Conservation (phyloP, 306 rosid genomes). For the Acacia crassicarpa region DNA sequence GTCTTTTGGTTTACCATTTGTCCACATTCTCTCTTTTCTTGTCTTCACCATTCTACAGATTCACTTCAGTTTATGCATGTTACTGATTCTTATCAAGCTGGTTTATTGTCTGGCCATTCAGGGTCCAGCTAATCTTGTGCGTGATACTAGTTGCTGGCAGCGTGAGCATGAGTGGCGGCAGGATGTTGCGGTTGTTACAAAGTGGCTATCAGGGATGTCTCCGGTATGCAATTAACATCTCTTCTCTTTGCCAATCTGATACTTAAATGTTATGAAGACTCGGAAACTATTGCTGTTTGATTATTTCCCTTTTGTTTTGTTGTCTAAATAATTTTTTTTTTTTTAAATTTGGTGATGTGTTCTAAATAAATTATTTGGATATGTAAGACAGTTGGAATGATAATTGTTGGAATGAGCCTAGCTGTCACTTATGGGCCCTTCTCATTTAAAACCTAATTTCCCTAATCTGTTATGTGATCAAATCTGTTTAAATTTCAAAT, state of each 20-base stretch:
- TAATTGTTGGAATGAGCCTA: too few species aligned
- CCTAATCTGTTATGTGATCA: too few species aligned
- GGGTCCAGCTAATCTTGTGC: conserved; percentile 92
- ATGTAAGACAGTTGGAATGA: too few species aligned
- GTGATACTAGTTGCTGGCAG: conserved; percentile 87
- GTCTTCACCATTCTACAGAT: conserved; percentile 14
- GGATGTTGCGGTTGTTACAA: conserved; percentile 98
- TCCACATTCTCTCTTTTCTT: background rate
- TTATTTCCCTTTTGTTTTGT: background rate
- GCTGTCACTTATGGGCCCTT: too few species aligned
- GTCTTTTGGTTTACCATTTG: background rate
- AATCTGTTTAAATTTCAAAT: too few species aligned
- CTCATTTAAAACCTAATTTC: too few species aligned
- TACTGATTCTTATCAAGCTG: conserved; percentile 7
- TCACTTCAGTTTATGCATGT: conserved; percentile 17
- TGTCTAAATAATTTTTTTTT: background rate
- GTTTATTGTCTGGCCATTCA: conserved; percentile 44
- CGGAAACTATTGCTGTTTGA: background rate
- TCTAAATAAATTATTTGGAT: too few species aligned
- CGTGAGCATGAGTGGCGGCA: conserved; percentile 98
- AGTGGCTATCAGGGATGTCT: conserved; percentile 97
- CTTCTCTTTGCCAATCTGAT: conserved; percentile 23
- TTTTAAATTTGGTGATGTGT: too few species aligned
- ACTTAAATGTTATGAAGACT: conserved; percentile 12
- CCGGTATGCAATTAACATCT: conserved; percentile 56